Evolutionary conservation across 371 early-diverging fungal species (phyloP), one percentile per base, ranked within the genome.

Genomic region (Rhizopus microsporus): DNA sequence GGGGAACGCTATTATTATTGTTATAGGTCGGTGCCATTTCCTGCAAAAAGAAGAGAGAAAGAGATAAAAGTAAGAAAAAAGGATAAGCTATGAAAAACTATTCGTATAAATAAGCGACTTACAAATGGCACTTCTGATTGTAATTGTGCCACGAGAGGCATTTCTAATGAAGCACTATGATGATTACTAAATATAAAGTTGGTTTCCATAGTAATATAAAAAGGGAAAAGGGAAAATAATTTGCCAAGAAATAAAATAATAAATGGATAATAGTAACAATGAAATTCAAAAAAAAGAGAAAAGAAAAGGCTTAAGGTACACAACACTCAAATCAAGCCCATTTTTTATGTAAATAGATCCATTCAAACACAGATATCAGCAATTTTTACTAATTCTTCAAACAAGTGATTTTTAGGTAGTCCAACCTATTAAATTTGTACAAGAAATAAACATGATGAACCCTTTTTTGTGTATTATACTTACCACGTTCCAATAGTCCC

Each of bases 401-500:
- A 78, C 32, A 78, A 49, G 15, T 59, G 78, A 49, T 66, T 63
- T 45, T 68, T 69, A 13, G 78, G 75, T 30, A 78, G 59, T 7
- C 78, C 78, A 44, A 78, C 75, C 78, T 78, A 62, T 23, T 47
- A 50, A 34, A 2, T 38, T 12, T 37, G 29, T 17, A 40, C 12
- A 15, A 33, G 43, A 31, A 39, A 48, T 39, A 44, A 13, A 23
- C 37, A 34, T 17, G 10, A 44, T 35, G 10, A 34, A 44, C 7
- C 16, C 7, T 37, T 15, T 15, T 6, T 32, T 35, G 15, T 13
- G 17, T 9, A 33, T 62, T 15, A 57, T 56, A 47, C 82, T 72
- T 74, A 82, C 83, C 42, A 88, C 90, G 59, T 86, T 88, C 84
- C 86, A 88, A 44, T 80, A 85, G 56, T 88, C 88, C 30, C 94